phyloP scores from a whole-genome alignment of 352 stramenopile genomes.

The Plasmopara halstedii region DNA sequence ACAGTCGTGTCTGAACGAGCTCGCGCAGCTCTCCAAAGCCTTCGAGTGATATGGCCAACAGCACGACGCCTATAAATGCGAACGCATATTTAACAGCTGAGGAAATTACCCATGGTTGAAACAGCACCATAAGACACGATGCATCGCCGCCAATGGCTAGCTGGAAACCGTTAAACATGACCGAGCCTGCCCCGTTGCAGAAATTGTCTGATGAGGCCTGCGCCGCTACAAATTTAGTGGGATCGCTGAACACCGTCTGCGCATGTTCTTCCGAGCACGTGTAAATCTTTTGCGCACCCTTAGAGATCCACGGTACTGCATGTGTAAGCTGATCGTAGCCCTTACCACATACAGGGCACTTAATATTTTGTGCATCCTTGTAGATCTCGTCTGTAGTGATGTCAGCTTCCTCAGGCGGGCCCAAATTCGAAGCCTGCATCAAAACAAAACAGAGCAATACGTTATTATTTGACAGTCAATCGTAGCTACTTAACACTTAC shows the following conservation, averaged over 20 bases:
- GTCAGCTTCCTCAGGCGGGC: conserved; percentile 31
- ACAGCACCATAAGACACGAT: conserved; percentile 67
- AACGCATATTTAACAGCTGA: conserved; percentile 66
- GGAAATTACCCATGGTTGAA: conserved; percentile 70
- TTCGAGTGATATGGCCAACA: conserved; percentile 62
- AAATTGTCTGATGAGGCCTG: conserved; percentile 31
- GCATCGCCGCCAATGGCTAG: conserved; percentile 47
- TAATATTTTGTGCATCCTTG: conserved; percentile 47
- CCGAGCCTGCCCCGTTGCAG: conserved; percentile 52
- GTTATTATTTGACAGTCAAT: neutral
- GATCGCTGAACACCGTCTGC: conserved; percentile 42
- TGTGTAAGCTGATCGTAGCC: conserved; percentile 53
- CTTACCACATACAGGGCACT: conserved; percentile 61
- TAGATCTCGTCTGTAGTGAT: conserved; percentile 63
- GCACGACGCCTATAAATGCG: conserved; percentile 60
- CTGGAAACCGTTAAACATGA: conserved; percentile 85
- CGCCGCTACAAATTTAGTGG: conserved; percentile 34
- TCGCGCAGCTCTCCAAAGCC: conserved; percentile 53
- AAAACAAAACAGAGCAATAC: conserved; percentile 1
- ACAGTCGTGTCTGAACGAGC: conserved; percentile 34
- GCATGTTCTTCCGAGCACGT: conserved; percentile 60
- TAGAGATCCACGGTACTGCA: conserved; percentile 66
- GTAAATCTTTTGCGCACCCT: conserved; percentile 67
- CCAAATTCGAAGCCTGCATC: conserved; percentile 28
- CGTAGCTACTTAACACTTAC: conserved; percentile 18